These are phyloP conservation scores for Alternaria infectoria DNA, from an alignment of 2,329 filamentous ascomycete species.

Conservation along the genomic window DNA sequence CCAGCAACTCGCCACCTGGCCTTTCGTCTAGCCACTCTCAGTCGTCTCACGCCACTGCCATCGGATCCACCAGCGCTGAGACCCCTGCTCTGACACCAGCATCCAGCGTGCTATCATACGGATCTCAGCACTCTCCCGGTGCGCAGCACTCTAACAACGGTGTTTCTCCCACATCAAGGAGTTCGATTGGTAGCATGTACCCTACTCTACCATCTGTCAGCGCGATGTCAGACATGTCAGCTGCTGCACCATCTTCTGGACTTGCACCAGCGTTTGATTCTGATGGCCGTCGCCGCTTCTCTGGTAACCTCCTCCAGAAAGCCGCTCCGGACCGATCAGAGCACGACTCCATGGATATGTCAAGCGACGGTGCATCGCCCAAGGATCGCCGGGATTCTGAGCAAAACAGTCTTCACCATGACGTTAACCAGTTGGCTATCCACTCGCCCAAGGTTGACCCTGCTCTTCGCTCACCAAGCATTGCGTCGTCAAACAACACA, in stretches of 20 bases:
- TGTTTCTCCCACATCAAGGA: conserved; percentile 69
- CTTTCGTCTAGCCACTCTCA: conserved; percentile 43
- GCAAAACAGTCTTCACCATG: conserved; percentile 46
- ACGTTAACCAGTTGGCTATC: conserved; percentile 48
- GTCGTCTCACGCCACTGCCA: conserved; percentile 61
- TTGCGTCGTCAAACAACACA: conserved; percentile 43
- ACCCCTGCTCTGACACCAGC: conserved; percentile 80
- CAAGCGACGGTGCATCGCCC: conserved; percentile 43
- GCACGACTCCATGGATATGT: conserved; percentile 50
- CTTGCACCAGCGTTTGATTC: conserved; percentile 69
- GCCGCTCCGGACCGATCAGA: conserved; percentile 44
- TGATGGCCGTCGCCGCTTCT: conserved; percentile 66
- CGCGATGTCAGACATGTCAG: conserved; percentile 66
- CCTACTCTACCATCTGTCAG: conserved; percentile 75
- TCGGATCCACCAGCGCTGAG: conserved; percentile 55
- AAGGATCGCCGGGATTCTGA: conserved; percentile 44
- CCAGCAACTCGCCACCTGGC: conserved; percentile 63
- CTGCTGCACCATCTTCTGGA: conserved; percentile 71
- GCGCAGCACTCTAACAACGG: conserved; percentile 60
- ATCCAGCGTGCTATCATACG: conserved; percentile 77
- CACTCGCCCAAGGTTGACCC: conserved; percentile 51
- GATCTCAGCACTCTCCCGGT: conserved; percentile 77
- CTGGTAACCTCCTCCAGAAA: conserved; percentile 65
- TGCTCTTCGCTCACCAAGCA: conserved; percentile 48
- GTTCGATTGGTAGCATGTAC: conserved; percentile 68